Evolutionary conservation across 371 early-diverging fungal species (phyloP), one percentile per base, ranked within the genome.

Genomic region (Mortierella sp.): DNA sequence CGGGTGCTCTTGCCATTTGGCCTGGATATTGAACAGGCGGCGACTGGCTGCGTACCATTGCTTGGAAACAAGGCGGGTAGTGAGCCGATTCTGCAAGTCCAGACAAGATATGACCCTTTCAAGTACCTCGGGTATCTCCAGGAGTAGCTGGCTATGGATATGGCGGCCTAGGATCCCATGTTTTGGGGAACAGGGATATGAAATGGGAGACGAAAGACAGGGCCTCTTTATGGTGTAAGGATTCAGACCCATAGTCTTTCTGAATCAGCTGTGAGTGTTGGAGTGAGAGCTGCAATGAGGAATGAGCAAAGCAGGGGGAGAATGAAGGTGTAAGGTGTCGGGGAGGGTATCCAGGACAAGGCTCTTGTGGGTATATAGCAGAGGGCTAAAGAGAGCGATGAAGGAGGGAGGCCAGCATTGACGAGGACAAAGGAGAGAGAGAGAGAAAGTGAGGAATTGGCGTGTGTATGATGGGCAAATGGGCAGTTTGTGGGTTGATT

Each of bases 31-130:
- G 16, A 62, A 14, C 8, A 54, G 48, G 5, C 19, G 50, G 27
- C 64, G 51, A 25, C 57, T 45, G 27, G 51, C 57, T 3, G 34
- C 41, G 51, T 56, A 57, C 64, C 57, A 63, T 9, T 28, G 50
- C 22, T 50, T 56, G 57, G 43, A 63, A 44, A 63, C 64, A 9
- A 56, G 51, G 57, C 64, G 56, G 14, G 57, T 43, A 13, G 29
- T n/a, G 17, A 31, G 48, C 12, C 44, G 57, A 27, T 53, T 48
- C 22, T 31, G n/a, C 22, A 51, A 39, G 43, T 34, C 43, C 16
- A 63, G 44, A 31, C 25, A 63, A n/a, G 51, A 31, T 12, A 63
- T 31, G 14, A 63, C 25, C 24, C 22, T 47, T 21, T 63, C 64
- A 7, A 63, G 51, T 16, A 57, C 43, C 10, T 63, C 64, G 43